Evolutionary conservation across 1,284 basidiomycete species (phyloP).

Genomic region (Macrocystidia cucumis): DNA sequence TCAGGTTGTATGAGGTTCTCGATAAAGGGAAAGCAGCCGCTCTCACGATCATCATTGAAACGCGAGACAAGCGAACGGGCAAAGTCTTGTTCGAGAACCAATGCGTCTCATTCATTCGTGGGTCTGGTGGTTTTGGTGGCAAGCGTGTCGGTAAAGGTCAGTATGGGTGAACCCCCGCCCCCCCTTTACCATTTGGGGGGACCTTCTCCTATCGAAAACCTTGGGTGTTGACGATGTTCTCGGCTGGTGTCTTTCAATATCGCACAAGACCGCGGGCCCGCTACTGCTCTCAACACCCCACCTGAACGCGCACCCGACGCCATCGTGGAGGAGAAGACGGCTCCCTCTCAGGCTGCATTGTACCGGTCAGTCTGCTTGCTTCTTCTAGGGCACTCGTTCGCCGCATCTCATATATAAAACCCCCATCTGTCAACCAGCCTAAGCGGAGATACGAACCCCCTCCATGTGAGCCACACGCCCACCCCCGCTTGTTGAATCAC

Average conservation of each 20-base stretch:
- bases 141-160: conserved; percentile 80
- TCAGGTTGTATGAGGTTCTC: conserved; percentile 74
- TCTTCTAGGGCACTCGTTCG: too few relatives aligned
- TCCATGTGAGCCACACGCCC: conserved; percentile 56
- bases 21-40: conserved; percentile 93
- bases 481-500: background rate
- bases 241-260: conserved; percentile 3
- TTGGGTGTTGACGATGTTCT: too few relatives aligned
- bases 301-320: conserved; percentile 83
- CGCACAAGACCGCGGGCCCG: conserved; percentile 78
- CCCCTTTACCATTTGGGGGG: too few relatives aligned
- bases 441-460: conserved; percentile 87
- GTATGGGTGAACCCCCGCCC: too few relatives aligned
- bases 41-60: conserved; percentile 74
- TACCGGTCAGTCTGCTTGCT: conserved; percentile 56
- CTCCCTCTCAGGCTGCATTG: conserved; percentile 76
- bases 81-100: conserved; percentile 90
- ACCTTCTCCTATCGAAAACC: too few relatives aligned
- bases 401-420: too few relatives aligned
- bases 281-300: conserved; percentile 77
- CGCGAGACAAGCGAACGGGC: conserved; percentile 74
- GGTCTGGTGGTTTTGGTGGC: conserved; percentile 93
- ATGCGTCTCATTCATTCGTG: conserved; percentile 89
- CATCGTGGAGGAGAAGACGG: conserved; percentile 83
- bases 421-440: conserved; percentile 34